Evolutionary conservation across 2,329 filamentous ascomycete genomes (phyloP).

Genomic region (Coleophoma cylindrospora): DNA sequence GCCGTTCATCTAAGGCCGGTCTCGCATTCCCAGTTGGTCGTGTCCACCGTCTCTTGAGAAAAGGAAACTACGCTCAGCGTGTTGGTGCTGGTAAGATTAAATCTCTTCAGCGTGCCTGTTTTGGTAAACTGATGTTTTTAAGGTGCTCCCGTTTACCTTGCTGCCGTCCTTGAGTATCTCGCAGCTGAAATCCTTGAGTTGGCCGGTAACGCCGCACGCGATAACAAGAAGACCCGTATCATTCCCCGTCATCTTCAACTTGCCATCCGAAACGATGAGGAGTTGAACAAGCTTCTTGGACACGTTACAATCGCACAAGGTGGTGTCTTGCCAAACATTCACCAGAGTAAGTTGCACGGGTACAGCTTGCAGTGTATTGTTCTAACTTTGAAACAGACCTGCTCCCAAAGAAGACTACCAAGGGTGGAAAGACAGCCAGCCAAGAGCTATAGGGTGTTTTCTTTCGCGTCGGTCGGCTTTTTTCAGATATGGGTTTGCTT

Average conservation of each 20-base stretch:
- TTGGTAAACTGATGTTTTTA: slow-evolving; percentile 18
- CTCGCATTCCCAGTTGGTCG: slow-evolving; percentile 98
- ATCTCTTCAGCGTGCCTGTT: slow-evolving; percentile 6
- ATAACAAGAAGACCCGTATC: slow-evolving; percentile 99
- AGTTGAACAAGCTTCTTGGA: slow-evolving; percentile 97
- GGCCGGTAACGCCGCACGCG: slow-evolving; percentile 95
- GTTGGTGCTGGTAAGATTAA: slow-evolving; percentile 80
- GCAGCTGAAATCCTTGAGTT: slow-evolving; percentile 98
- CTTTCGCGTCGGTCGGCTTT: slow-evolving; percentile 51
- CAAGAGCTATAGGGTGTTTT: slow-evolving; percentile 78
- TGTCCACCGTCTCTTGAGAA: slow-evolving; percentile 98
- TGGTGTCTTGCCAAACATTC: slow-evolving; percentile 95
- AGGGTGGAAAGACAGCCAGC: slow-evolving; percentile 87
- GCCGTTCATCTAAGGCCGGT: slow-evolving; percentile 98
- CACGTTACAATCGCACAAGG: slow-evolving; percentile 96
- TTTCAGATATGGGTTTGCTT: slow-evolving; percentile 48
- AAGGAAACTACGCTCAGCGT: slow-evolving; percentile 99
- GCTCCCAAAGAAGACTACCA: slow-evolving; percentile 97
- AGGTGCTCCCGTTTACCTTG: slow-evolving; percentile 91
- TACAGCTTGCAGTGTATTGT: slow-evolving; percentile 1
- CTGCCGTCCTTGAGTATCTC: slow-evolving; percentile 96
- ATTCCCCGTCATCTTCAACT: slow-evolving; percentile 98
- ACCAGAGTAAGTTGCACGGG: slow-evolving; percentile 70
- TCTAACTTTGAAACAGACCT: slow-evolving; percentile 63
- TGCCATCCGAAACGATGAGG: slow-evolving; percentile 98